Evolutionary conservation across 129 eudicot species (phyloP), one percentile per base, ranked within the genome.

Genomic region (Chrysanthemum lavandulifolium): DNA sequence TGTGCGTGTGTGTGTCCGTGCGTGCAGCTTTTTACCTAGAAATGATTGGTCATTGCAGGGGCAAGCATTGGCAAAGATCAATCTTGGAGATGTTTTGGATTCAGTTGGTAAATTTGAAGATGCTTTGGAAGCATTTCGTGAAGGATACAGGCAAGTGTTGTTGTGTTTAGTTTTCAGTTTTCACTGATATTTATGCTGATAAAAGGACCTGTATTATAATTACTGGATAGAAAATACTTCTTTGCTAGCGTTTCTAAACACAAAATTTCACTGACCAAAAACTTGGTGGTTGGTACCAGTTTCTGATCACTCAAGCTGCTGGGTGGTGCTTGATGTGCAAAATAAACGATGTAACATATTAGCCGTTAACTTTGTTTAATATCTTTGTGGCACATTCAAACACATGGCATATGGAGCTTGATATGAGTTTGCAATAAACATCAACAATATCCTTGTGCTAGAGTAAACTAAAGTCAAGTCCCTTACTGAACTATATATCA

Each of bases 11-110:
- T 8, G 47, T 1, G 47, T 40, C 10, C 1, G 47, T 0, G 8
- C 43, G 43, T 40, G 47, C 47, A 40, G 68, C 47, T 78, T 76
- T 33, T 73, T 80, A 72, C 45, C 59, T 47, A 13, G 62, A 78
- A 67, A 57, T 68, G 78, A 73, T 36, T 55, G 50, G 66, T 83
- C 71, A 65, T 75, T 77, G 57, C 87, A 95, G 99, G 99, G 99
- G 12, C 97, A 95, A 88, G 99, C 97, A 50, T 63, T 95, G 70
- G 94, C 91, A 73, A 95, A 84, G 79, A 84, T 90, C 51, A 91
- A 90, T 77, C 79, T 90, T 45, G 99, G 99, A 61, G 84, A 71
- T 79, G 84, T 83, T 75, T 75, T 95, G 84, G 99, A 95, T 73
- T 83, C 89, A 7, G 70, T 65, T 78, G 97, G 97, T 80, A 76